Evolutionary conservation across 2,329 filamentous ascomycete genomes (phyloP), one percentile per base, ranked within the genome.

Genomic region (Gliomastix tumulicola): DNA sequence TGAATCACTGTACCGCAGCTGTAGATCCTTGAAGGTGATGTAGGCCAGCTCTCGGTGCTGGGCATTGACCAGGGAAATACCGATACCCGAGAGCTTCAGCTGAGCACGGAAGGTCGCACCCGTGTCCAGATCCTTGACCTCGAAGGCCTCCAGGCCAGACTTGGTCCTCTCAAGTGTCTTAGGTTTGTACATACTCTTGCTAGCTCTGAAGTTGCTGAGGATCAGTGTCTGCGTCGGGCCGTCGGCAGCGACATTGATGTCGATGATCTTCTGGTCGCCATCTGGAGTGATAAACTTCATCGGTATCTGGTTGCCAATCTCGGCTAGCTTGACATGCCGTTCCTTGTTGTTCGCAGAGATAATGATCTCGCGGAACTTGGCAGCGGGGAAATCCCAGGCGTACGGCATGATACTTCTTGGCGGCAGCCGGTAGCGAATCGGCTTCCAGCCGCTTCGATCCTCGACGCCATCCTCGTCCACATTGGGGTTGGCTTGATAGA

Each of bases 361-460:
- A 34, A 97, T 79, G 27, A 98, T 76, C 56, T 96, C 92, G 51
- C 92, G 94, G 63, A 87, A 84, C 63, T 94, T 96, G n/a, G 88
- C 89, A 2, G 92, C 90, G 2, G 92, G 94, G 62, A 95, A 98
- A 55, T 98, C 94, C 92, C 92, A 98, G 3, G 92, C 90, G 53
- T 98, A 98, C 1, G 94, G 92, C 92, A 98, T 98, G 59, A 98
- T 96, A 59, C 90, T 97, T 41, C 92, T 76, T 11, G 90, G 82
- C 3, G 94, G 94, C 21, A 98, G 69, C 21, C 90, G 83, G 62
- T 98, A 98, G 36, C 88, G 76, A 43, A 98, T 87, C 3, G 88
- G 89, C 45, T 86, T 84, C 87, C 92, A 98, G 5, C 88, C 87
- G 36, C 86, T 89, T 39, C 81, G 71, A 51, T 96, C 86, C 48